These are phyloP conservation scores for Colletotrichum ledebouriae DNA, from an alignment of 2,329 filamentous ascomycete species.

Conservation along the genomic window DNA sequence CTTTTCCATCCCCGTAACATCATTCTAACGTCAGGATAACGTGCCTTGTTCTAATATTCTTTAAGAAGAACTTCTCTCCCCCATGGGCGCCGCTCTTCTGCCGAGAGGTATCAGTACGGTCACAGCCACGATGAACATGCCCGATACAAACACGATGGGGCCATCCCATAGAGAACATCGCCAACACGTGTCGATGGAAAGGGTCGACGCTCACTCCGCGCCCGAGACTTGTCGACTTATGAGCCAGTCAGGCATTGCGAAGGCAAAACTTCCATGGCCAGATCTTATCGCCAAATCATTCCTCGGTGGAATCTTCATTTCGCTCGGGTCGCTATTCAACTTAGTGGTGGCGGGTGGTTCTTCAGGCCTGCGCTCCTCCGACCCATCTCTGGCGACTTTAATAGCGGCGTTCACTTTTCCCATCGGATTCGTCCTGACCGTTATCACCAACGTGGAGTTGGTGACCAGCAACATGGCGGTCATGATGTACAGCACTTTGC, in stretches of 20 bases:
- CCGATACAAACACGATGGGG: not conserved
- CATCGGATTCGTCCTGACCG: conserved; percentile 14
- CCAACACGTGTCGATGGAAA: not conserved
- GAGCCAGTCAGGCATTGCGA: conserved; percentile 14
- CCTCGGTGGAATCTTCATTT: conserved; percentile 30
- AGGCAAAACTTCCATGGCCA: conserved; percentile 5
- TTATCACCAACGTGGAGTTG: conserved; percentile 23
- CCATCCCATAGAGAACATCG: not conserved
- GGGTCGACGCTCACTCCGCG: not conserved
- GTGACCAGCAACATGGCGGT: conserved; percentile 32
- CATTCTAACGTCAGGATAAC: conserved; percentile 16
- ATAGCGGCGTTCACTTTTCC: conserved; percentile 17
- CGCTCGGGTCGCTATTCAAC: conserved; percentile 18
- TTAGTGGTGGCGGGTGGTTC: conserved; percentile 21
- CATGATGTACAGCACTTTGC: conserved; percentile 21
- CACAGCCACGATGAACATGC: not conserved
- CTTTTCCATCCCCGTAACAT: not conserved
- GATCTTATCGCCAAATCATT: conserved; percentile 26
- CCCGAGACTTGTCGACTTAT: conserved; percentile 21
- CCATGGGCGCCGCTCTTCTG: too few species aligned
- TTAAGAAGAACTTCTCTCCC: too few species aligned
- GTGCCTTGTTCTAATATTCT: too few species aligned
- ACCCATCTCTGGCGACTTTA: conserved; percentile 16
- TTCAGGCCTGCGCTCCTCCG: conserved; percentile 9
- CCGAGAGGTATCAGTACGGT: too few species aligned